These are phyloP conservation scores for Coccomyxa sp. DNA, from an alignment of 139 green algal genomes.

Conservation along the genomic window DNA sequence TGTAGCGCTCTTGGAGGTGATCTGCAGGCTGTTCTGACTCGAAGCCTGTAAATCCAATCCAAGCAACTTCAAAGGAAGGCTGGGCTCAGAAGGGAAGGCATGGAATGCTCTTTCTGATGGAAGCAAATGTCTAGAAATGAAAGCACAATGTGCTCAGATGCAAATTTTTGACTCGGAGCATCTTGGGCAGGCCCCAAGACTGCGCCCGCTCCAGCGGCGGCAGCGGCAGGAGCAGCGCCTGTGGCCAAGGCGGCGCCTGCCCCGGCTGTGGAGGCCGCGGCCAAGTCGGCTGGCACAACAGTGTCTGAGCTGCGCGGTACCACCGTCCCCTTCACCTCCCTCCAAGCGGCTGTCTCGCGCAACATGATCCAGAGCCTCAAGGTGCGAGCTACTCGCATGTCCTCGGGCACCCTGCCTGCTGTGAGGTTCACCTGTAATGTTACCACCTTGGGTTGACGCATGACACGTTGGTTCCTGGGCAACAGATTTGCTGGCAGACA, in stretches of 20 bases:
- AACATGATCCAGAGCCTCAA: constrained; percentile 94
- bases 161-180: too few species aligned
- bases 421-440: too few species aligned
- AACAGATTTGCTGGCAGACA: neutral
- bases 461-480: too few species aligned
- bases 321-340: constrained; percentile 81
- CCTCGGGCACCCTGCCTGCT: neutral
- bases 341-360: constrained; percentile 86
- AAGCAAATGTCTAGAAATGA: too few species aligned
- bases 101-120: too few species aligned
- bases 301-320: constrained; percentile 82
- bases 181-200: neutral
- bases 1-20: too few species aligned
- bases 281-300: constrained; percentile 40
- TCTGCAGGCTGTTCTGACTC: too few species aligned
- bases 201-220: neutral
- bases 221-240: constrained; percentile 28
- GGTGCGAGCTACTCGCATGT: constrained; percentile 46
- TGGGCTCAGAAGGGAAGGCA: too few species aligned
- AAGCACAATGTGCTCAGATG: too few species aligned
- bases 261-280: constrained; percentile 32
- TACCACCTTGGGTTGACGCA: too few species aligned
- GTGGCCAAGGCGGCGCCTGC: constrained; percentile 16
- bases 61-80: too few species aligned
- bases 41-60: too few species aligned